Percentiles rank a stretch among this genome's conserved stretches.
Evolutionary conservation across 352 stramenopile genomes (phyloP).

Genomic region (Thalassiosira exigua): DNA sequence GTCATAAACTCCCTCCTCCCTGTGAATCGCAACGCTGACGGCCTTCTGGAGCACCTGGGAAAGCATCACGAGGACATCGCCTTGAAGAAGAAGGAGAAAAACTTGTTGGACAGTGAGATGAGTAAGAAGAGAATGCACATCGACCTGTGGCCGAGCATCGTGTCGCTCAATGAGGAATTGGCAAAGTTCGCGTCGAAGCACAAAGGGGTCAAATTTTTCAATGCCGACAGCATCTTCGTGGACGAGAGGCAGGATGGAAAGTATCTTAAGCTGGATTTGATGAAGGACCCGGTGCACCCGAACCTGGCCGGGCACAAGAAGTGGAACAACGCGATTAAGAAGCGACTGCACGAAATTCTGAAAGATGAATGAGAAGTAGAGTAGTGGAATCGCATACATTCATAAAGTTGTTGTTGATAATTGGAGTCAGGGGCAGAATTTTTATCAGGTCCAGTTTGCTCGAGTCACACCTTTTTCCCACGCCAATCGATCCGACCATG

Average conservation of each 20-base stretch:
- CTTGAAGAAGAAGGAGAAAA: slow-evolving; percentile 25
- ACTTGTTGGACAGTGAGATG: slow-evolving; percentile 21
- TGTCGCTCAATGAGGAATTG: slow-evolving; percentile 76
- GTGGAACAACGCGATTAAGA: slow-evolving; percentile 60
- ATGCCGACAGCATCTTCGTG: slow-evolving; percentile 70
- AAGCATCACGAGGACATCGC: slow-evolving; percentile 45
- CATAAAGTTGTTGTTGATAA: too few species aligned
- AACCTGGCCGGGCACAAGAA: slow-evolving; percentile 54
- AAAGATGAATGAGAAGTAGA: too few species aligned
- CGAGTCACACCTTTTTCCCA: too few species aligned
- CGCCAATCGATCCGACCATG: too few species aligned
- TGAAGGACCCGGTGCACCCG: slow-evolving; percentile 66
- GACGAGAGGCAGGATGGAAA: slow-evolving; percentile 33
- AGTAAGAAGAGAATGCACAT: slow-evolving; percentile 56
- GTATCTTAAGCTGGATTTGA: slow-evolving; percentile 65
- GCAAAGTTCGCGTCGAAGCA: slow-evolving; percentile 65
- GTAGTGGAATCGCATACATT: too few species aligned
- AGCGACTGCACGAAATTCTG: slow-evolving; percentile 32
- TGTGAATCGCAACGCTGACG: slow-evolving; percentile 36
- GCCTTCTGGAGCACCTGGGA: slow-evolving; percentile 21
- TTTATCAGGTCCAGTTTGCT: too few species aligned
- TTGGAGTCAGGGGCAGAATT: too few species aligned
- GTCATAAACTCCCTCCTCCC: slow-evolving; percentile 81
- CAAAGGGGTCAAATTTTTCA: slow-evolving; percentile 73
- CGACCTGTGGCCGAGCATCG: slow-evolving; percentile 74